Evolutionary conservation across 2,329 filamentous ascomycete species (phyloP).

Genomic region (Paraconiothyrium brasiliense): DNA sequence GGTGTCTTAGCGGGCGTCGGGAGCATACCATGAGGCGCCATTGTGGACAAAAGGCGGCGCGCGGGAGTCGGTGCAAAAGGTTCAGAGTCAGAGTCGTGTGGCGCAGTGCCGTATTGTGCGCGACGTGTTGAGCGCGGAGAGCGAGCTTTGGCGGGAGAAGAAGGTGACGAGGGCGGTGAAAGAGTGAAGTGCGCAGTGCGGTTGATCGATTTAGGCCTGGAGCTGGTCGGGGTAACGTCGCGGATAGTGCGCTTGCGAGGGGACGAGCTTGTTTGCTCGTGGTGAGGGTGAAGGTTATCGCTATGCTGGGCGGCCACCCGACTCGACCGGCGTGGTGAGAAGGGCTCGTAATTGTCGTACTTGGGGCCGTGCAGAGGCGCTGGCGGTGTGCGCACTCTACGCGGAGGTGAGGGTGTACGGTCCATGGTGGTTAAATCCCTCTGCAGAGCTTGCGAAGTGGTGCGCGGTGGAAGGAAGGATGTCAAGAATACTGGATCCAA

Average conservation of each 20-base stretch:
- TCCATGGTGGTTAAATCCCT: slow-evolving; percentile 38
- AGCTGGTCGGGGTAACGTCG: slow-evolving; percentile 42
- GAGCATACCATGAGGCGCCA: slow-evolving; percentile 65
- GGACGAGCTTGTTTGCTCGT: slow-evolving; percentile 27
- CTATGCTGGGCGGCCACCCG: slow-evolving; percentile 67
- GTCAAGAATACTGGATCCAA: slow-evolving; percentile 21
- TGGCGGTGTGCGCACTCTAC: slow-evolving; percentile 70
- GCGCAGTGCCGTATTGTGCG: slow-evolving; percentile 28
- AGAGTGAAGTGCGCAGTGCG: slow-evolving; percentile 59
- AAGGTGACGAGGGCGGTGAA: slow-evolving; percentile 55
- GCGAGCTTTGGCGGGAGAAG: slow-evolving; percentile 43
- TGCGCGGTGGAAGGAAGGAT: slow-evolving; percentile 27
- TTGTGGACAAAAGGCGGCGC: slow-evolving; percentile 36
- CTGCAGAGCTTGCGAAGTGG: slow-evolving; percentile 13
- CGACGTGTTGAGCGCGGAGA: slow-evolving; percentile 45
- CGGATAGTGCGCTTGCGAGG: slow-evolving; percentile 36
- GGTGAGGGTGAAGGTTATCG: slow-evolving; percentile 35
- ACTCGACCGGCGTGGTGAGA: slow-evolving; percentile 71
- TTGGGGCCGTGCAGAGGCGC: slow-evolving; percentile 72
- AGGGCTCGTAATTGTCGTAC: slow-evolving; percentile 76
- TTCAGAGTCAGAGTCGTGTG: slow-evolving; percentile 45
- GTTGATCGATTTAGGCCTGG: slow-evolving; percentile 31
- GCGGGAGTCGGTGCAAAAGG: slow-evolving; percentile 37
- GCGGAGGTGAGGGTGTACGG: slow-evolving; percentile 69
- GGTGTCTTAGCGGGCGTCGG: slow-evolving; percentile 83